These are phyloP conservation scores for Eucalyptus caleyi DNA, from an alignment of 345 rosid genomes.

Conservation along the genomic window DNA sequence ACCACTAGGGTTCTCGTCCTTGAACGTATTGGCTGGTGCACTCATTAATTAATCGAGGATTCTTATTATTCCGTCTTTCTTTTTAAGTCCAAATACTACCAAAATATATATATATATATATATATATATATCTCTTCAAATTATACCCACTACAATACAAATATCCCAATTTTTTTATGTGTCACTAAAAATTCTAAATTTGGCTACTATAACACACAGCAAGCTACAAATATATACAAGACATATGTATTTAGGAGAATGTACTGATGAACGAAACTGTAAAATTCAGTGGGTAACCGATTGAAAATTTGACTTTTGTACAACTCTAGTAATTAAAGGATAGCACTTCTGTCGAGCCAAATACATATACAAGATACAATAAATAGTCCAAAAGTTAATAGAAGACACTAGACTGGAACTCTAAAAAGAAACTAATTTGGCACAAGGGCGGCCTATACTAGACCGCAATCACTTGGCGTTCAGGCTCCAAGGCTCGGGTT, in stretches of 20 bases:
- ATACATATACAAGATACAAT: not conserved
- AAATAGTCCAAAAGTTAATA: not conserved
- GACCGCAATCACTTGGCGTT: not conserved
- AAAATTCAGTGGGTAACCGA: not conserved
- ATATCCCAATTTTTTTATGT: too few species aligned
- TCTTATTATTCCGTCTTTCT: not conserved
- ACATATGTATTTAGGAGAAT: not conserved
- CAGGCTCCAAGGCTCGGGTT: not conserved
- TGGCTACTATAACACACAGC: not conserved
- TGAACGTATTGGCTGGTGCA: not conserved
- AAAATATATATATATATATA: too few species aligned
- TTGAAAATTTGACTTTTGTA: not conserved
- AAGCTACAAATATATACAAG: not conserved
- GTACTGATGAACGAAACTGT: not conserved
- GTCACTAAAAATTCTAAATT: not conserved
- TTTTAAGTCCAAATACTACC: not conserved
- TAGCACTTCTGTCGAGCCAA: not conserved
- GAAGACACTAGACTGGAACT: not conserved
- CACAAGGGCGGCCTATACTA: not conserved
- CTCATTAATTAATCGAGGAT: conserved; percentile 2
- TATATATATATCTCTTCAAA: not conserved
- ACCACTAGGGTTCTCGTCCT: not conserved
- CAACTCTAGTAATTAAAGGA: not conserved
- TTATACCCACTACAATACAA: too few species aligned
- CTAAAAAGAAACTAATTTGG: not conserved